Evolutionary conservation across 169 alveolate genomes (phyloP).

Genomic region (Toxoplasma gondii): DNA sequence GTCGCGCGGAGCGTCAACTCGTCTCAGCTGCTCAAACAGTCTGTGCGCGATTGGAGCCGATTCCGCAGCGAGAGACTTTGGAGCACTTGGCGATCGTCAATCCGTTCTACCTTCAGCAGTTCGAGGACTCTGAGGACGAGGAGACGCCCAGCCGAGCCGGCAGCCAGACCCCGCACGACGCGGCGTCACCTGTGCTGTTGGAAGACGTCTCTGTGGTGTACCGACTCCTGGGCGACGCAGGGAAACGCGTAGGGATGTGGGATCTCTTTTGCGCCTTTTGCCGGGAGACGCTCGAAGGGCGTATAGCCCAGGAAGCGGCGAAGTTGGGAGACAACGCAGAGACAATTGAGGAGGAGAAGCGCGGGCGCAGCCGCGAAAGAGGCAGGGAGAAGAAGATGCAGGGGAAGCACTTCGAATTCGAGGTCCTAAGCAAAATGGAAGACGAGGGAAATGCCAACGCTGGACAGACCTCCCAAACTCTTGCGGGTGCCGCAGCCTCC

Average conservation of each 20-base stretch:
- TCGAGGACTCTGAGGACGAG: background rate
- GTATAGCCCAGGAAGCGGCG: background rate
- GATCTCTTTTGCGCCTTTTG: conserved; percentile 22
- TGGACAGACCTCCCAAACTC: background rate
- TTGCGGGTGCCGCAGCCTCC: background rate
- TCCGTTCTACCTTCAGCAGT: background rate
- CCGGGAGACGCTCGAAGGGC: background rate
- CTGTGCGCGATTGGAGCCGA: background rate
- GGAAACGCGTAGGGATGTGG: conserved; percentile 15
- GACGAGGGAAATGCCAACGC: background rate
- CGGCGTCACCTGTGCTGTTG: background rate
- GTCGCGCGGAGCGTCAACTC: background rate
- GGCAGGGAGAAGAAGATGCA: background rate
- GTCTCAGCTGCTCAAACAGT: background rate
- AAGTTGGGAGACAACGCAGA: background rate
- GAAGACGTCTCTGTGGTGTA: background rate
- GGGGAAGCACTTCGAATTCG: background rate
- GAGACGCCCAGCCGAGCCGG: background rate
- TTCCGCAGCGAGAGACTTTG: background rate
- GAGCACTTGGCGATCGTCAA: background rate
- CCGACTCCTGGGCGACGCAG: background rate
- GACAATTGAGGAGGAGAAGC: background rate
- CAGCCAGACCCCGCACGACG: background rate
- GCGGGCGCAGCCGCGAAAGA: background rate
- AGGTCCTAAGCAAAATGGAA: background rate